Evolutionary conservation across 371 early-diverging fungal genomes (phyloP), one percentile per base, ranked within the genome.

Genomic region (Actinomortierella ambigua): DNA sequence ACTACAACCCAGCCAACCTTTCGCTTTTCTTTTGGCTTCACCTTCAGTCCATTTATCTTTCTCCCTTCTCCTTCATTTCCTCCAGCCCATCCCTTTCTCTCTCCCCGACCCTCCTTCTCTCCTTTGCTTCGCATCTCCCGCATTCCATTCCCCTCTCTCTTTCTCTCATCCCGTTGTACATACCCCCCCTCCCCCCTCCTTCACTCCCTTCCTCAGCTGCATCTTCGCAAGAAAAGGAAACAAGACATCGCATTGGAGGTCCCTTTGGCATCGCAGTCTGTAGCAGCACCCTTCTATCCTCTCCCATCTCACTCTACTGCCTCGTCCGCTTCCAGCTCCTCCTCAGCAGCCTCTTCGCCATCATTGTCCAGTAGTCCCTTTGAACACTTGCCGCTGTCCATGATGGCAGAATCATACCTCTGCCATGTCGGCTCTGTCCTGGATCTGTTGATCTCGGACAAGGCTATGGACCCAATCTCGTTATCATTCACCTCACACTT

Each of bases 371-470:
- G 34, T 34, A 34, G 34, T 34, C 34, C 34, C 11, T 34, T 34
- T 11, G 34, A 34, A 34, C 11, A 34, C 50, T 26, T 26, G 42
- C 42, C 52, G 56, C 60, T 67, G 67, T 40, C 67, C 53, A 57
- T 61, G 41, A 29, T 61, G 57, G 54, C 57, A 48, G 67, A 67
- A 41, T 34, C 42, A 14, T 67, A 67, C 50, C 53, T 67, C 61
- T 48, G 57, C 22, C 67, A 67, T 48, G 58, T 67, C 8, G 67
- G 67, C 56, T 53, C 28, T 42, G 58, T 61, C 54, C 58, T 67
- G 22, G 67, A 67, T 49, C 40, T 67, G 43, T 57, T 69, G 8
- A 58, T 40, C 9, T 57, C 52, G 61, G 53, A 56, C 53, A 56
- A 57, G 57, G 55, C 62, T 28, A 51, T 57, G 39, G 61, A 60